Conservation (phyloP, 495 filamentous ascomycete genomes). For the Tuber brumale region DNA sequence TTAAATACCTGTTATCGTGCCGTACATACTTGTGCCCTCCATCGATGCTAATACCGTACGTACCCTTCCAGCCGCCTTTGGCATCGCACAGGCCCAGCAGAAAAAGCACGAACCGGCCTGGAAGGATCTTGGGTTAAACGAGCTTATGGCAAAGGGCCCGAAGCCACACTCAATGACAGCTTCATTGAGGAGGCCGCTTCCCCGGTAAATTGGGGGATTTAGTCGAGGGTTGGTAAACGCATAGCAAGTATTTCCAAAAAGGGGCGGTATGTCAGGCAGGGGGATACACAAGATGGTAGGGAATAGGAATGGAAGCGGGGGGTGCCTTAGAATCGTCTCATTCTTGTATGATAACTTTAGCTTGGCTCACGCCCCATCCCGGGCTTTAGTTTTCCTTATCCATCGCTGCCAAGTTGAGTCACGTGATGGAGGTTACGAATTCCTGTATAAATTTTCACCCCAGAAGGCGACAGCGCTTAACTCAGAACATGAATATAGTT, state of each 20-base stretch:
- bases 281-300: background rate
- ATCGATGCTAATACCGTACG: background rate
- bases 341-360: background rate
- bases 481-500: background rate
- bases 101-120: slow-evolving; percentile 64
- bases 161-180: background rate
- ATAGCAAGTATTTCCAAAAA: background rate
- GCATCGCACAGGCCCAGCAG: slow-evolving; percentile 80
- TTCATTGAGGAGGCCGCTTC: slow-evolving; percentile 11
- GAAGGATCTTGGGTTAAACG: slow-evolving; percentile 75
- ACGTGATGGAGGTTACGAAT: background rate
- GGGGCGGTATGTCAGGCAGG: background rate
- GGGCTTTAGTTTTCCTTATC: background rate
- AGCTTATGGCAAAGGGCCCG: slow-evolving; percentile 59
- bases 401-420: background rate
- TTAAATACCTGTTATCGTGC: background rate
- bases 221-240: background rate
- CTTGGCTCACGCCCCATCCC: background rate
- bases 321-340: background rate
- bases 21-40: background rate
- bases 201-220: slow-evolving; percentile 13
- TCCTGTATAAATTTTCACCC: background rate
- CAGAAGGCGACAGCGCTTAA: background rate
- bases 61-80: slow-evolving; percentile 63
- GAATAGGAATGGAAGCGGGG: background rate